A percentile compares a stretch with the other conserved stretches of the same genome.
These are phyloP conservation scores for Microcera coccophila DNA, from an alignment of 2,329 filamentous ascomycete species.

Conservation along the genomic window DNA sequence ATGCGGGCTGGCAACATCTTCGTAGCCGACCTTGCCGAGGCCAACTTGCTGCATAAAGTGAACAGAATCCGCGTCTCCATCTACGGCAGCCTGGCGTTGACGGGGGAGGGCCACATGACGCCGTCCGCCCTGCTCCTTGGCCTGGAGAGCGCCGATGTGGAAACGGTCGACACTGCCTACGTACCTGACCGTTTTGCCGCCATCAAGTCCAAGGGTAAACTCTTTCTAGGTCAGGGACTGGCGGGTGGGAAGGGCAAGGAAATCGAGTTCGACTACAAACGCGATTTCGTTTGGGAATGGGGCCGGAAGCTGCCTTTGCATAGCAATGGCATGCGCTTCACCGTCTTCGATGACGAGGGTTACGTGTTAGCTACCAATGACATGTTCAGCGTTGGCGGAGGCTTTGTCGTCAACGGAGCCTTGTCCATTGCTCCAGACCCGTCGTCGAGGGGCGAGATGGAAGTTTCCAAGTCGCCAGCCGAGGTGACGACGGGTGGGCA, in stretches of 20 bases:
- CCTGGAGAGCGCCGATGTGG: conserved; percentile 47
- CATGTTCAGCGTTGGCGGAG: conserved; percentile 50
- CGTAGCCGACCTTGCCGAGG: conserved; percentile 44
- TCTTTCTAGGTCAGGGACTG: conserved; percentile 42
- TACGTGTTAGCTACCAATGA: conserved; percentile 47
- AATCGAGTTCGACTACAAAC: conserved; percentile 47
- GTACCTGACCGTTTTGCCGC: conserved; percentile 44
- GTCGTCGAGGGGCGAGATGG: conserved; percentile 7
- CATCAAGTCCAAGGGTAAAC: conserved; percentile 44
- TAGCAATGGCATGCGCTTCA: conserved; percentile 51
- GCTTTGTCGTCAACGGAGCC: conserved; percentile 49
- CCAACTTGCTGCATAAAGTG: conserved; percentile 42
- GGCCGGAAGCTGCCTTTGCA: conserved; percentile 48
- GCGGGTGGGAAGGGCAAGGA: conserved; percentile 42
- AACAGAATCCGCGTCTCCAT: conserved; percentile 46
- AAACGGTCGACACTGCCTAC: conserved; percentile 47
- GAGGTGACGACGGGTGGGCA: conserved; percentile 29
- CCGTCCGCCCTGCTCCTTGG: conserved; percentile 47
- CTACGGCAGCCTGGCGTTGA: conserved; percentile 49
- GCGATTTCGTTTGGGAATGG: conserved; percentile 50
- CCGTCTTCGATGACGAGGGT: conserved; percentile 46
- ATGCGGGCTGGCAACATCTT: conserved; percentile 53
- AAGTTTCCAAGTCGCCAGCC: not conserved
- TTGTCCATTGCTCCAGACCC: conserved; percentile 40
- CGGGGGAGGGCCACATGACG: conserved; percentile 51